phyloP scores from a whole-genome alignment of 768 basidiomycete genomes.

The Sporobolomyces phaffii region DNA sequence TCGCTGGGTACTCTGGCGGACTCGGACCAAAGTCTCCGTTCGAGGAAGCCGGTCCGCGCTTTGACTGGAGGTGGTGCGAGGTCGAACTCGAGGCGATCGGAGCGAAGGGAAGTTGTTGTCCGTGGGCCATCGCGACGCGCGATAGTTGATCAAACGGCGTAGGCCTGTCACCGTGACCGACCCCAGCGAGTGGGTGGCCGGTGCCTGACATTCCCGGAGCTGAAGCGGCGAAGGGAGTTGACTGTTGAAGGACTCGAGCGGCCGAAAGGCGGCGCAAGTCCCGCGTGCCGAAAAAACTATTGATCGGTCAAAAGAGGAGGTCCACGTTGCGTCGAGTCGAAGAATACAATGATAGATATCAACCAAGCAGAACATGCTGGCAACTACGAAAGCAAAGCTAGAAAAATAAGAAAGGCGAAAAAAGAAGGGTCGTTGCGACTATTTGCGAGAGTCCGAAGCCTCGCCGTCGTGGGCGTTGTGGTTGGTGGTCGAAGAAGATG shows the following conservation, averaged over 20 bases:
- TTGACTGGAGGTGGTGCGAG: not conserved
- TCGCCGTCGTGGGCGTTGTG: not conserved
- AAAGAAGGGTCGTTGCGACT: not conserved
- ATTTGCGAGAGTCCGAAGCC: not conserved
- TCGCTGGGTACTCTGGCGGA: not conserved
- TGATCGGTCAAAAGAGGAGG: too few species aligned
- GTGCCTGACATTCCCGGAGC: not conserved
- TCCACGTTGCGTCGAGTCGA: too few species aligned
- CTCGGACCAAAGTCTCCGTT: not conserved
- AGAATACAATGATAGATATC: too few species aligned
- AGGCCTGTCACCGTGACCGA: not conserved
- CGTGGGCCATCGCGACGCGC: not conserved
- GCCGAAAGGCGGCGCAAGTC: not conserved
- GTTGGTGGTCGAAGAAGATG: not conserved
- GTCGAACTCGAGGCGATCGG: not conserved
- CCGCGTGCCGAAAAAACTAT: not conserved
- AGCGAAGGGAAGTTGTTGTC: not conserved
- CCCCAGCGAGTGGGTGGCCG: constrained; percentile 16
- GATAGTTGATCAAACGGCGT: not conserved
- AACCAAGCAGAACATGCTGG: too few species aligned
- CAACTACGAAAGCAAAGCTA: too few species aligned
- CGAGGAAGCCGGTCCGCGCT: not conserved
- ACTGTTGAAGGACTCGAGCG: not conserved
- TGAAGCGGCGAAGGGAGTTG: too few species aligned
- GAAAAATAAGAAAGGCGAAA: too few species aligned